Evolutionary conservation across 495 filamentous ascomycete genomes (phyloP).

Genomic region (Xylaria venustula): DNA sequence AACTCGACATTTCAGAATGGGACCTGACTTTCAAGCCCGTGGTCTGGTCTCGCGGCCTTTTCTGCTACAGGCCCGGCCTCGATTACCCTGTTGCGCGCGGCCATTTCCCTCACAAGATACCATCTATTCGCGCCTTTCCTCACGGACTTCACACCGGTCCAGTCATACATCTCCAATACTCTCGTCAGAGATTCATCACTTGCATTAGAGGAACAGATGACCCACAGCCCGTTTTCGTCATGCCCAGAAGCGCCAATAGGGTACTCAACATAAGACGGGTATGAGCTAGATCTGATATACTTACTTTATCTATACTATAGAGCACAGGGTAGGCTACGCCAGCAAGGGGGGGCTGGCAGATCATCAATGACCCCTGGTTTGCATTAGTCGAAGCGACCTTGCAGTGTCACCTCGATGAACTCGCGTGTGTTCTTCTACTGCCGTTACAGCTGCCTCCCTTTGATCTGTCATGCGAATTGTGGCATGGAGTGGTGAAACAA

Average conservation of each 20-base stretch:
- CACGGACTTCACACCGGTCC: background rate
- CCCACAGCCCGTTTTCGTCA: conserved; percentile 1
- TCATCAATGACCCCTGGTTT: too few relatives aligned
- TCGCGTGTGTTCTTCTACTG: background rate
- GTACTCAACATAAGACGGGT: background rate
- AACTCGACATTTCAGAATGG: too few relatives aligned
- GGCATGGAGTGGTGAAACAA: background rate
- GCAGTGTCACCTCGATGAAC: conserved; percentile 1
- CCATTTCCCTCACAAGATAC: too few relatives aligned
- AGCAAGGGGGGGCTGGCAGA: conserved; percentile 1
- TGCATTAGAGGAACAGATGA: conserved; percentile 3
- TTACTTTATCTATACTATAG: too few relatives aligned
- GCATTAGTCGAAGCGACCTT: conserved; percentile 5
- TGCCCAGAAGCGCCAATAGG: background rate
- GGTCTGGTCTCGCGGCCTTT: too few relatives aligned
- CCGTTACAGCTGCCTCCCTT: background rate
- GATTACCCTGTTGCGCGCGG: too few relatives aligned
- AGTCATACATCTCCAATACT: background rate
- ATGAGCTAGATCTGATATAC: too few relatives aligned
- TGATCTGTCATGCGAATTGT: background rate
- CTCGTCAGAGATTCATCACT: background rate
- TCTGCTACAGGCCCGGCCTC: too few relatives aligned
- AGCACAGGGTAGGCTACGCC: background rate
- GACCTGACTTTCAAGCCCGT: too few relatives aligned
- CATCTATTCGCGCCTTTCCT: too few relatives aligned